Evolutionary conservation across 306 rosid genomes (phyloP).

Genomic region (Betula pendula): DNA sequence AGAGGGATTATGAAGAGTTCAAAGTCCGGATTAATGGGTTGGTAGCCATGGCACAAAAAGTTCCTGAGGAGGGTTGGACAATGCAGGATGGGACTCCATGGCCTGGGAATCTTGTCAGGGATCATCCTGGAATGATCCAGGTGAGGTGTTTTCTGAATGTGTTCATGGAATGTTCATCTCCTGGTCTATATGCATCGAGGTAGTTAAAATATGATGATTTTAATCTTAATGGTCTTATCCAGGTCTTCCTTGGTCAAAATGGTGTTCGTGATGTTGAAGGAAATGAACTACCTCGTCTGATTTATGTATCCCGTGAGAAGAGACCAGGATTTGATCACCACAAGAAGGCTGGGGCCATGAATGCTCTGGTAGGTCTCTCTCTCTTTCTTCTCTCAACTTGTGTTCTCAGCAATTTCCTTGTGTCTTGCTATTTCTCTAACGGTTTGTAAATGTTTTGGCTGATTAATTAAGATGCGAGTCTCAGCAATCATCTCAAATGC

Average conservation of each 20-base stretch:
- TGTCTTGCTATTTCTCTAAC: slow-evolving; percentile 12
- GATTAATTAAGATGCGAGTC: slow-evolving; percentile 62
- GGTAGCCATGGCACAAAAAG: slow-evolving; percentile 84
- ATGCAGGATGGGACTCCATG: slow-evolving; percentile 98
- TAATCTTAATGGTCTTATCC: slow-evolving; percentile 16
- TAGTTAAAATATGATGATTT: not conserved
- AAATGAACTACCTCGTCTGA: slow-evolving; percentile 77
- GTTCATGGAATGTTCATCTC: not conserved
- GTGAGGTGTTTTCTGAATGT: slow-evolving; percentile 36
- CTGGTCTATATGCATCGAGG: not conserved
- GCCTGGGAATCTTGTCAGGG: slow-evolving; percentile 92
- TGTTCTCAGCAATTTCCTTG: not conserved
- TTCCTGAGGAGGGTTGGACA: slow-evolving; percentile 98
- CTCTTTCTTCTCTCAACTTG: slow-evolving; percentile 9
- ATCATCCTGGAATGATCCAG: slow-evolving; percentile 99
- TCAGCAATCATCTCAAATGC: slow-evolving; percentile 91
- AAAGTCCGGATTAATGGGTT: slow-evolving; percentile 78
- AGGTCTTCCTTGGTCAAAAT: slow-evolving; percentile 97
- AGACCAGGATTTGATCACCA: slow-evolving; percentile 94
- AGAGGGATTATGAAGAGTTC: slow-evolving; percentile 95
- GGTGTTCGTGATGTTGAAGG: slow-evolving; percentile 84
- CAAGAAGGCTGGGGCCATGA: slow-evolving; percentile 97
- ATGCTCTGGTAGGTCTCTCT: slow-evolving; percentile 58
- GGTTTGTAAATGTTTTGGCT: slow-evolving; percentile 4
- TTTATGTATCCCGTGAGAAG: slow-evolving; percentile 94